Percentiles rank a stretch among this genome's conserved stretches.
phyloP scores from a whole-genome alignment of 2,329 filamentous ascomycete species.

The Neonectria hederae region DNA sequence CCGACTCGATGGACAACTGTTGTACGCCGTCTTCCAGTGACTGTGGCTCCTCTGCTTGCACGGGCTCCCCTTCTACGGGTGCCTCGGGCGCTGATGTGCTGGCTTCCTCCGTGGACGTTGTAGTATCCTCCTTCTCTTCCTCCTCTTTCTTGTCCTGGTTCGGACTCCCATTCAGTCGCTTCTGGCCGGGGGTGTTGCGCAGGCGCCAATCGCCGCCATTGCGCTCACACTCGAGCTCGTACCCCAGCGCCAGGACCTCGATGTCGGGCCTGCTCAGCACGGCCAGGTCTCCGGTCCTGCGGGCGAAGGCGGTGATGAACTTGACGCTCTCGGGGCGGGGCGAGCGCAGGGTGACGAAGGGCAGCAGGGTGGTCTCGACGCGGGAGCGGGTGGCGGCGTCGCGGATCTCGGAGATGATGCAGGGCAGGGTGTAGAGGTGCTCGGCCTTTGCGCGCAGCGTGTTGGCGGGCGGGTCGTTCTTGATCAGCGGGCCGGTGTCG shows the following conservation, averaged over 20 bases:
- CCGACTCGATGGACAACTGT: slow-evolving; percentile 34
- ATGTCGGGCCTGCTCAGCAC: slow-evolving; percentile 91
- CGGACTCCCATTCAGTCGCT: slow-evolving; percentile 76
- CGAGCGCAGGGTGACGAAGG: slow-evolving; percentile 81
- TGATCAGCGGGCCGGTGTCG: slow-evolving; percentile 92
- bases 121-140: slow-evolving; percentile 23
- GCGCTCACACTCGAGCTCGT: slow-evolving; percentile 92
- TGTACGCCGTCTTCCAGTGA: slow-evolving; percentile 33
- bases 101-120: slow-evolving; percentile 11
- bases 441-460: slow-evolving; percentile 82
- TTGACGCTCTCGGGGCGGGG: slow-evolving; percentile 82
- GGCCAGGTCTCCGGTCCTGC: slow-evolving; percentile 86
- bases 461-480: slow-evolving; percentile 87
- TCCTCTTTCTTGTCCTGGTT: slow-evolving; percentile 35
- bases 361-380: slow-evolving; percentile 84
- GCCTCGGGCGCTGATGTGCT: slow-evolving; percentile 17
- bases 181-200: slow-evolving; percentile 81
- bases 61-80: slow-evolving; percentile 15
- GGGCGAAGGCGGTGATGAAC: slow-evolving; percentile 84
- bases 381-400: slow-evolving; percentile 83
- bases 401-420: slow-evolving; percentile 87
- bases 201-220: slow-evolving; percentile 91
- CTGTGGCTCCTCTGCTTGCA: slow-evolving; percentile 1
- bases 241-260: slow-evolving; percentile 87
- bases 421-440: slow-evolving; percentile 82